Percentiles rank a stretch among this genome's conserved stretches.
Conservation (phyloP, 106 monocot species). For the Allium cepa region DNA sequence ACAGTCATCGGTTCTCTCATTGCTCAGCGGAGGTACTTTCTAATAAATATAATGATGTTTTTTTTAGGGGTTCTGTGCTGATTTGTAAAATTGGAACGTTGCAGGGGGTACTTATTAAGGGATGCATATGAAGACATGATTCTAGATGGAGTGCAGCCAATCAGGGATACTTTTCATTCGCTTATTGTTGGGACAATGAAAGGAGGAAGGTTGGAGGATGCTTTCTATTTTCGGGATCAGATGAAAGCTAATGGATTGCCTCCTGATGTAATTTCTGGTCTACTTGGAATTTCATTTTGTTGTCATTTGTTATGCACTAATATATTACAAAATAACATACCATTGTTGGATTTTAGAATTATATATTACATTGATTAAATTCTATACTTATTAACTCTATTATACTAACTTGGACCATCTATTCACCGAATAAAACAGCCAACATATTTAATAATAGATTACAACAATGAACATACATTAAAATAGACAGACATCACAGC, state of each 20-base stretch:
- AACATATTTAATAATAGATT: too few relatives aligned
- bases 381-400: too few relatives aligned
- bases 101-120: conserved; percentile 70
- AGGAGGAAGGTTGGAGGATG: conserved; percentile 83
- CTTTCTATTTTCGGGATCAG: conserved; percentile 83
- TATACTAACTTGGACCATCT: too few relatives aligned
- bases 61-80: background rate
- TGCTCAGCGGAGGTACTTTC: conserved; percentile 59
- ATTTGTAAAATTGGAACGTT: conserved; percentile 2
- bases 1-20: conserved; percentile 77
- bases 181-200: conserved; percentile 97
- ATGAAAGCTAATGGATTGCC: conserved; percentile 87
- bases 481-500: too few relatives aligned
- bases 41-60: background rate
- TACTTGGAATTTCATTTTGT: background rate
- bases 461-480: too few relatives aligned
- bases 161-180: conserved; percentile 86
- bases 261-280: conserved; percentile 52
- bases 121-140: conserved; percentile 99
- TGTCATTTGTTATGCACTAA: background rate
- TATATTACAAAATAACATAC: background rate
- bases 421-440: too few relatives aligned
- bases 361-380: too few relatives aligned
- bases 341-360: too few relatives aligned
- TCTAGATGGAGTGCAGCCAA: conserved; percentile 90